Conservation (phyloP, 495 filamentous ascomycete species). For the Sporormia fimetaria region DNA sequence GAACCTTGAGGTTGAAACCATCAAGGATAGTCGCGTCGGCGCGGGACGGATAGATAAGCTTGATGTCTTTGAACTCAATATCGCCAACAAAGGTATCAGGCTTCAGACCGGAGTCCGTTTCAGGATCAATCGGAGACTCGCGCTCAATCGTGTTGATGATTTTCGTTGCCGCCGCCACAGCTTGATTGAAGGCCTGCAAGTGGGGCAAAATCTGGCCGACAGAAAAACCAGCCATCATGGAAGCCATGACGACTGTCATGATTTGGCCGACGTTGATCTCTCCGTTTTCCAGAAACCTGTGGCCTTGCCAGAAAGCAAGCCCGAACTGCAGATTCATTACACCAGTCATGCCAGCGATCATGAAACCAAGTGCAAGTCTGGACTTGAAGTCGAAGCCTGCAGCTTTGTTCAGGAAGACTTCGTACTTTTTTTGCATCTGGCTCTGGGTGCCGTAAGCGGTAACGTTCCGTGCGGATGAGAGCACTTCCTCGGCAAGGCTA, state of each 20-base stretch:
- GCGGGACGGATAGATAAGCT: slow-evolving; percentile 87
- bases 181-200: slow-evolving; percentile 69
- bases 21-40: slow-evolving; percentile 82
- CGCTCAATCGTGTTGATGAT: slow-evolving; percentile 91
- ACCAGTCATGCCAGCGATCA: slow-evolving; percentile 74
- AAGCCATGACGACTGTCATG: slow-evolving; percentile 74
- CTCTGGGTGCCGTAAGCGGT: slow-evolving; percentile 87
- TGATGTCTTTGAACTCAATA: slow-evolving; percentile 72
- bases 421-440: slow-evolving; percentile 75
- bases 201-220: slow-evolving; percentile 84
- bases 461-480: slow-evolving; percentile 88
- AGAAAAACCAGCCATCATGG: slow-evolving; percentile 85
- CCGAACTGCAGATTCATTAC: slow-evolving; percentile 75
- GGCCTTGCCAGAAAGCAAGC: slow-evolving; percentile 92
- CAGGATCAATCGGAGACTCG: slow-evolving; percentile 74
- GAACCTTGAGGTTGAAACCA: slow-evolving; percentile 63
- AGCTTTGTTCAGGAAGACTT: slow-evolving; percentile 56
- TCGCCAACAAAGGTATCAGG: slow-evolving; percentile 62
- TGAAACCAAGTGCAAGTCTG: slow-evolving; percentile 55
- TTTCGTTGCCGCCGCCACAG: slow-evolving; percentile 72
- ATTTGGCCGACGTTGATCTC: slow-evolving; percentile 45
- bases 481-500: slow-evolving; percentile 85
- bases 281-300: slow-evolving; percentile 58
- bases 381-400: slow-evolving; percentile 67
- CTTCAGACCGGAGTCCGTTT: slow-evolving; percentile 54